Evolutionary conservation across 1,284 basidiomycete species (phyloP).

Genomic region (Austroboletus novae-zelandiae): DNA sequence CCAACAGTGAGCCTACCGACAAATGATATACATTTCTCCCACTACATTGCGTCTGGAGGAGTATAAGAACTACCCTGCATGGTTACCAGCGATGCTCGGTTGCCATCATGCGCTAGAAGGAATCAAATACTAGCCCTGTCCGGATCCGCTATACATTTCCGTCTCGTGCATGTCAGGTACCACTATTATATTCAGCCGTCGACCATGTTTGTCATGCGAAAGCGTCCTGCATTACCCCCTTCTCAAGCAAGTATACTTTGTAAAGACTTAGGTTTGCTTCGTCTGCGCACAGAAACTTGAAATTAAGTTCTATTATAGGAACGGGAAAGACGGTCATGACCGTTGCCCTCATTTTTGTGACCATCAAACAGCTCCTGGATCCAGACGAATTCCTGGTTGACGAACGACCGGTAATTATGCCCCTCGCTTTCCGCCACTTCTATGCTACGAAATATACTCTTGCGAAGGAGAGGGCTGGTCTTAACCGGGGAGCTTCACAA

Average conservation of each 20-base stretch:
- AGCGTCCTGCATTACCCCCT: slow-evolving; percentile 48
- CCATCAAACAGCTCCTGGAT: slow-evolving; percentile 52
- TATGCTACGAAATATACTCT: slow-evolving; percentile 41
- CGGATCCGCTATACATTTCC: slow-evolving; percentile 60
- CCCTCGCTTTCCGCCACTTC: slow-evolving; percentile 59
- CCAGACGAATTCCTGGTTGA: slow-evolving; percentile 57
- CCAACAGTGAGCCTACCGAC: slow-evolving; percentile 34
- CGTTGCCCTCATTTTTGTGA: slow-evolving; percentile 60
- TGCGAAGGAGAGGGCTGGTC: slow-evolving; percentile 40
- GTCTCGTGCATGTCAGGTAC: slow-evolving; percentile 45
- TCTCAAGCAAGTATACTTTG: slow-evolving; percentile 68
- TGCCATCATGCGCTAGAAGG: slow-evolving; percentile 63
- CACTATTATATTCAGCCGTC: slow-evolving; percentile 64
- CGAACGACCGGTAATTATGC: slow-evolving; percentile 54
- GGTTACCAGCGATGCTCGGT: slow-evolving; percentile 68
- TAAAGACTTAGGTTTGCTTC: slow-evolving; percentile 65
- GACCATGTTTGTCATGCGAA: slow-evolving; percentile 56
- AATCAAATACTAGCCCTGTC: slow-evolving; percentile 43
- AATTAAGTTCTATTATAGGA: slow-evolving; percentile 38
- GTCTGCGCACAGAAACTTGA: background rate
- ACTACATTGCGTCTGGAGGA: slow-evolving; percentile 44
- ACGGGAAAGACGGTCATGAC: slow-evolving; percentile 81
- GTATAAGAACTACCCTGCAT: slow-evolving; percentile 55
- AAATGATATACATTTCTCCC: slow-evolving; percentile 33
- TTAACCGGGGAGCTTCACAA: slow-evolving; percentile 4